Percentiles rank a stretch among this genome's conserved stretches.
These are phyloP conservation scores for Boletus subluridellus DNA, from an alignment of 1,284 basidiomycete species.

Conservation along the genomic window DNA sequence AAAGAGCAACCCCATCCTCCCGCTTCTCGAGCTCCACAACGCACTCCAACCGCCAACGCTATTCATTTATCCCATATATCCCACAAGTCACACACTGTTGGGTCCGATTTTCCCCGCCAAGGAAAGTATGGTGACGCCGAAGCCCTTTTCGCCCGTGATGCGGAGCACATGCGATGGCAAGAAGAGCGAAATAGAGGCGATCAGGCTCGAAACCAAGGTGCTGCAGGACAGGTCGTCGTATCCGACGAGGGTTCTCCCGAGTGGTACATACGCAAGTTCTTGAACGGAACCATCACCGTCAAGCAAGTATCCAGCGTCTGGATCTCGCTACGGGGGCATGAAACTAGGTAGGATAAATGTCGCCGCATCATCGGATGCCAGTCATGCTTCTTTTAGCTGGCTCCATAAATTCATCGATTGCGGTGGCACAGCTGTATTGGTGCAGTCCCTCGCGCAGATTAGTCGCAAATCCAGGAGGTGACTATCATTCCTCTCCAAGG, in stretches of 20 bases:
- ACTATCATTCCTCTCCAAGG: constrained; percentile 7
- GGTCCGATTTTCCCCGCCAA: constrained; percentile 58
- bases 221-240: constrained; percentile 46
- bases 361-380: not conserved
- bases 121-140: constrained; percentile 74
- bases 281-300: constrained; percentile 79
- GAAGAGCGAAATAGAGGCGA: constrained; percentile 62
- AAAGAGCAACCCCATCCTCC: constrained; percentile 41
- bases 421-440: constrained; percentile 83
- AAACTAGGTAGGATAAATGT: constrained; percentile 54
- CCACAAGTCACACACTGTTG: constrained; percentile 49
- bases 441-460: constrained; percentile 73
- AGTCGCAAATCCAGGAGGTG: constrained; percentile 69
- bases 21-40: constrained; percentile 57
- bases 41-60: constrained; percentile 48
- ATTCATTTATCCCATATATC: constrained; percentile 58
- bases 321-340: constrained; percentile 80
- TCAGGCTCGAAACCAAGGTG: constrained; percentile 55
- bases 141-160: constrained; percentile 71
- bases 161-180: constrained; percentile 78
- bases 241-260: constrained; percentile 71
- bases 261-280: constrained; percentile 87
- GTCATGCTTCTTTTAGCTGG: constrained; percentile 56
- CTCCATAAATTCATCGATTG: constrained; percentile 73
- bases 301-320: constrained; percentile 76